These are phyloP conservation scores for Melampsora abietis-canadensis DNA, from an alignment of 1,284 basidiomycete genomes.

Conservation along the genomic window DNA sequence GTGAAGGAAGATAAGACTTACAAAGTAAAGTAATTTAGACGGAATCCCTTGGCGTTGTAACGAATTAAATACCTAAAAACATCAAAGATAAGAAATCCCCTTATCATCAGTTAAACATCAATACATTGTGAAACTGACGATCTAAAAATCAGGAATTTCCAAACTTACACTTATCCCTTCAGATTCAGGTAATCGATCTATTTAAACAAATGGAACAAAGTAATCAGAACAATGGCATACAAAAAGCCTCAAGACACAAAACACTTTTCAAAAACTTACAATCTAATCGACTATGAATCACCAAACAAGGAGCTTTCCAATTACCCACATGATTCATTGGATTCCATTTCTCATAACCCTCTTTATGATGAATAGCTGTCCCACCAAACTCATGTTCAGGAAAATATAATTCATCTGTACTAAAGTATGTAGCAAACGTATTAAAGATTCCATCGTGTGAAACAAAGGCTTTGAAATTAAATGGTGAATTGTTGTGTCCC, in stretches of 20 bases:
- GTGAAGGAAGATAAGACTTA: slow-evolving; percentile 3
- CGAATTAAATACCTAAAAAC: slow-evolving; percentile 46
- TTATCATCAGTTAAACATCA: background rate
- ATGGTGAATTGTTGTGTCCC: slow-evolving; percentile 49
- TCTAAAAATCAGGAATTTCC: background rate
- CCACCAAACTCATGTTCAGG: slow-evolving; percentile 49
- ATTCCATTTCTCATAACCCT: slow-evolving; percentile 43
- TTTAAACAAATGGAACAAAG: slow-evolving; percentile 21
- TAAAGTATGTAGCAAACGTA: slow-evolving; percentile 43
- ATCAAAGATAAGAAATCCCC: background rate
- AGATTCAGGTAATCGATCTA: slow-evolving; percentile 39
- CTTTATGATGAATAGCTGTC: slow-evolving; percentile 44
- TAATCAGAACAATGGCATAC: slow-evolving; percentile 2
- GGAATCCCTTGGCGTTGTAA: slow-evolving; percentile 48
- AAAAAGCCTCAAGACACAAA: slow-evolving; percentile 44
- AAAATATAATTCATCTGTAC: slow-evolving; percentile 51
- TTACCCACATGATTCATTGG: slow-evolving; percentile 44
- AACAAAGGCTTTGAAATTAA: slow-evolving; percentile 49
- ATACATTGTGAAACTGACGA: background rate
- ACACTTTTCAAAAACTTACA: slow-evolving; percentile 45
- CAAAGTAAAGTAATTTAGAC: slow-evolving; percentile 48
- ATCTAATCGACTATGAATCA: slow-evolving; percentile 49
- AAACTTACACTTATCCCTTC: slow-evolving; percentile 33
- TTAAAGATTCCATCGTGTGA: slow-evolving; percentile 50
- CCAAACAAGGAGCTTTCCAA: slow-evolving; percentile 50